phyloP scores from a whole-genome alignment of 2,329 filamentous ascomycete genomes.

The Microcyclosporella mali region DNA sequence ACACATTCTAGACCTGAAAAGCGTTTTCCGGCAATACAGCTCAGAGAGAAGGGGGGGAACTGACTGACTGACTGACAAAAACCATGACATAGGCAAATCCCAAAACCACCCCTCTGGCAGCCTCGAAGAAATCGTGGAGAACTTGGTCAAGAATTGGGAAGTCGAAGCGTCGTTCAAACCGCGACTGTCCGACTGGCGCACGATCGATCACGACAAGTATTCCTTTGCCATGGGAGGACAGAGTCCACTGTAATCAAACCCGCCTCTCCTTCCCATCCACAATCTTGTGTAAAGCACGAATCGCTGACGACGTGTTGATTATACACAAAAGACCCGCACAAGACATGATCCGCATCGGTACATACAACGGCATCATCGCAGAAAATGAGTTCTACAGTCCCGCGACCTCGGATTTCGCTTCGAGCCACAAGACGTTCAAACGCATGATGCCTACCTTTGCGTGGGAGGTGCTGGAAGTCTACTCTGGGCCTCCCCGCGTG shows the following conservation, averaged over 20 bases:
- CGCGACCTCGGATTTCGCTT: conserved; percentile 54
- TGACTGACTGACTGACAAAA: too few species aligned
- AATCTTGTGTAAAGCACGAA: too few species aligned
- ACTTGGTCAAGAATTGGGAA: conserved; percentile 69
- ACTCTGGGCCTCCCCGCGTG: conserved; percentile 57
- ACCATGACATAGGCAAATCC: conserved; percentile 53
- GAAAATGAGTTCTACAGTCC: conserved; percentile 61
- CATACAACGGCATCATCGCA: conserved; percentile 62
- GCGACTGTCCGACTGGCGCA: conserved; percentile 57
- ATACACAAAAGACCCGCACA: conserved; percentile 50
- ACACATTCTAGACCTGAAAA: too few species aligned
- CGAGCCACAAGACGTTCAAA: conserved; percentile 65
- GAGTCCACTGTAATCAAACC: conserved; percentile 41
- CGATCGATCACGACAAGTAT: conserved; percentile 55
- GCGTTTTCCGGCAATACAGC: too few species aligned
- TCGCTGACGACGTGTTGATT: too few species aligned
- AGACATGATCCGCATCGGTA: conserved; percentile 62
- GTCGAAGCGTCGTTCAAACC: conserved; percentile 65
- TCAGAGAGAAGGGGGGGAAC: too few species aligned
- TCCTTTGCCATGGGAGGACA: conserved; percentile 59
- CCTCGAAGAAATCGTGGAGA: conserved; percentile 58
- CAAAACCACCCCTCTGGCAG: conserved; percentile 51
- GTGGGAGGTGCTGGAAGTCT: conserved; percentile 65
- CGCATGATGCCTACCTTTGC: conserved; percentile 67
- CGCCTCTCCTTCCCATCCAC: too few species aligned